Base-by-base conservation (phyloP, 176 grass and related monocot species). In the Pontederia crassipes region DNA sequence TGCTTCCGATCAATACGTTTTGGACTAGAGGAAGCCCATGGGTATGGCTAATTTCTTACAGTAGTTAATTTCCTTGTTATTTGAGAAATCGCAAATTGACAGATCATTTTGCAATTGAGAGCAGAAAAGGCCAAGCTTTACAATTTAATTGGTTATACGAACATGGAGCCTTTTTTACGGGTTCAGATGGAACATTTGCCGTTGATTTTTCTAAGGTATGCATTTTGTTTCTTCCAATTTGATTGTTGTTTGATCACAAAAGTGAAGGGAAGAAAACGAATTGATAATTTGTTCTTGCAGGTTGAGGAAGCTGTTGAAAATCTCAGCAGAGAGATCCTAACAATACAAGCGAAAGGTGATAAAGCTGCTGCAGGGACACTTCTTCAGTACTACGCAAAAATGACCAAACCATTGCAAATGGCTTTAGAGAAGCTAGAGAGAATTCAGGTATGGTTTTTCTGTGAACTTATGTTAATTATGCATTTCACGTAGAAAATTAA, bases 131-230 rank as follows among this genome's bases (percentile, higher is more conserved):
- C 10, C 86, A 96, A 67, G 86, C 86, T 8, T 75, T 96, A 75
- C 86, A 90, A 58, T 96, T 96, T 79, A 96, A 96, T 28, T 96
- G 91, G 91, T 57, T 96, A 72, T 85, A 77, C 70, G 86, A 90
- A n/a, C 90, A 96, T 50, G 85, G 85, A 24, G 91, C 86, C 45
- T 82, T 96, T 73, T 46, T 87, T 65, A 82, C 87, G 78, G 83
- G 90, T 66, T 70, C 86, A 35, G 83, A 96, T 11, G 78, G 83
- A 16, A 80, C 77, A 72, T 96, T 96, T 66, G 90, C 91, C 45
- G 79, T 96, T 75, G 83, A 96, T 75, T 96, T 96, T 79, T 75
- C 72, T 6, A 87, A 85, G 86, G 91, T 95, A 52, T 48, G 64
- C 64, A 14, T 16, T 16, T 54, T 9, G 12, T 12, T 12, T 12